Conservation (phyloP, 2,329 filamentous ascomycete genomes). For the Aspergillus proliferans region DNA sequence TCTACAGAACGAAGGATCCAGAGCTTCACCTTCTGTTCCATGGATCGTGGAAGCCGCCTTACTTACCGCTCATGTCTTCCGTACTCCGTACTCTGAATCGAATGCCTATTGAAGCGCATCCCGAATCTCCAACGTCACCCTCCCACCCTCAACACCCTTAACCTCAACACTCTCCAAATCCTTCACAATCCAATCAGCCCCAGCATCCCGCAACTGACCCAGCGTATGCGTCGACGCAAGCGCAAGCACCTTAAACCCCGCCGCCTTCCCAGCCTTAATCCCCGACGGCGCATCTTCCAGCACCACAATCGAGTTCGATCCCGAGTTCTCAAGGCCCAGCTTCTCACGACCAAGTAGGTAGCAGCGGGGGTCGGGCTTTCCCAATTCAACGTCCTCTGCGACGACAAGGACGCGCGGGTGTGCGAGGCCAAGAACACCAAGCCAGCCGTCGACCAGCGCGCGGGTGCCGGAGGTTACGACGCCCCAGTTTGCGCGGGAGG, state of each 20-base stretch:
- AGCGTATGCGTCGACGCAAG: constrained; percentile 75
- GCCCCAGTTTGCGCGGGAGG: constrained; percentile 65
- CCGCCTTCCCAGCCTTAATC: constrained; percentile 73
- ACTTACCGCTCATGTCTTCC: neutral
- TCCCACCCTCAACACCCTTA: constrained; percentile 49
- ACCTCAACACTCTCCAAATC: constrained; percentile 71
- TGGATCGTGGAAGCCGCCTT: neutral
- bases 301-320: constrained; percentile 59
- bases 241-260: constrained; percentile 79
- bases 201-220: constrained; percentile 64
- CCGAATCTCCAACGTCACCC: constrained; percentile 61
- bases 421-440: constrained; percentile 60
- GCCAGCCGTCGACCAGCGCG: constrained; percentile 64
- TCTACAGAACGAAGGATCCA: neutral
- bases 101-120: constrained; percentile 45
- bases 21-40: no score
- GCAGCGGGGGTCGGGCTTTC: constrained; percentile 72
- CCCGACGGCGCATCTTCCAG: constrained; percentile 86
- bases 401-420: constrained; percentile 62
- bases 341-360: constrained; percentile 62
- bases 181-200: constrained; percentile 80
- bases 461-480: constrained; percentile 71
- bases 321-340: constrained; percentile 46
- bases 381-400: constrained; percentile 67
- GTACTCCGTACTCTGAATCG: neutral